A percentile compares a stretch with the other conserved stretches of the same genome.
Conservation (phyloP, 2,329 filamentous ascomycete species). For the Paraphaeosphaeria minitans region DNA sequence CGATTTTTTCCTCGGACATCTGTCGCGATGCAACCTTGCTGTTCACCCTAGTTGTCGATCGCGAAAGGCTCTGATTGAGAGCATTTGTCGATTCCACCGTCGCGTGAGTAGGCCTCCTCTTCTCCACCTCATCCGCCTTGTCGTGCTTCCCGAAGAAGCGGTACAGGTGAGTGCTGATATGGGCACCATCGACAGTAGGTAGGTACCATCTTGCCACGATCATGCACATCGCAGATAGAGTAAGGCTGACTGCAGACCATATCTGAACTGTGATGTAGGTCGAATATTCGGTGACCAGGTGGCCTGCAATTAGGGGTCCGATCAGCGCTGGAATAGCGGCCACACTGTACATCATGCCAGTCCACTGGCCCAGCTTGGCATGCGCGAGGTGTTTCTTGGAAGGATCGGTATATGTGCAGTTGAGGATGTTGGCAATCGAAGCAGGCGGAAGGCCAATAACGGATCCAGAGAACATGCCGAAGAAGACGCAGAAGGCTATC, state of each 20-base stretch:
- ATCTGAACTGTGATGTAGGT: constrained; percentile 54
- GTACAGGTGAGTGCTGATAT: constrained; percentile 23
- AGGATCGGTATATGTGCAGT: constrained; percentile 36
- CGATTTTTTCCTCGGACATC: constrained; percentile 21
- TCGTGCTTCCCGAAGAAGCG: constrained; percentile 21
- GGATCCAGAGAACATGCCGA: constrained; percentile 55
- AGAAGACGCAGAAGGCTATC: constrained; percentile 55
- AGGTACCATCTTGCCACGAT: constrained; percentile 37
- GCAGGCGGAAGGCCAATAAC: constrained; percentile 58
- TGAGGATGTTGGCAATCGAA: constrained; percentile 54
- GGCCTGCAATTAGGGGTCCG: constrained; percentile 55
- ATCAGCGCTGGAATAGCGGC: constrained; percentile 53
- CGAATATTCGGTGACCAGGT: constrained; percentile 49
- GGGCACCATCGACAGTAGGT: constrained; percentile 35
- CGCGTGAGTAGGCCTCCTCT: constrained; percentile 7
- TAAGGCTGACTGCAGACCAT: constrained; percentile 53
- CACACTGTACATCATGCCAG: constrained; percentile 58
- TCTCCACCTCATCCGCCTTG: constrained; percentile 10
- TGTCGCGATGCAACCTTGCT: constrained; percentile 21
- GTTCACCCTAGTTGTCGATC: constrained; percentile 29
- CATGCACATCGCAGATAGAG: constrained; percentile 52
- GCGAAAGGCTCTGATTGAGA: constrained; percentile 18
- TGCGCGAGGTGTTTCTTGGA: constrained; percentile 36
- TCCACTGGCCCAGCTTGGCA: constrained; percentile 57
- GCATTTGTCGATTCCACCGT: constrained; percentile 13